Percentiles rank a stretch among this genome's conserved stretches.
Evolutionary conservation across 1,284 basidiomycete genomes (phyloP).

Genomic region (Ceratobasidium sp.): DNA sequence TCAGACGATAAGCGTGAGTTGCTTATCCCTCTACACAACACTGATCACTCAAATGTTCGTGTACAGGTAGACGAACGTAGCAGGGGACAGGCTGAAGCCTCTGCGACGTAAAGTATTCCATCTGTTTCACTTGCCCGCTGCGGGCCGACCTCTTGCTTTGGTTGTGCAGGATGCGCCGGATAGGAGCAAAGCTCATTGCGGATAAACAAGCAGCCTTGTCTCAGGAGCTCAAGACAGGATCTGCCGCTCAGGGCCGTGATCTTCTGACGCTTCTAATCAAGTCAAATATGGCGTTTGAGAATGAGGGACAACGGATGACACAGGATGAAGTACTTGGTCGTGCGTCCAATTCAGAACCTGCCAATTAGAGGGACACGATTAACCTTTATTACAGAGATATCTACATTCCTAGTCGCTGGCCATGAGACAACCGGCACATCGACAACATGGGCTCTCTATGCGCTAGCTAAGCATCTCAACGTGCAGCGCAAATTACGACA

Average conservation of each 20-base stretch:
- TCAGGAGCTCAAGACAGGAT: constrained; percentile 38
- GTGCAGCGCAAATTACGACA: constrained; percentile 74
- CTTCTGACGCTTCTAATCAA: constrained; percentile 47
- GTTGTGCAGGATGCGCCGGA: constrained; percentile 48
- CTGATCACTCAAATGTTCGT: not conserved
- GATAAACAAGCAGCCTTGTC: constrained; percentile 53
- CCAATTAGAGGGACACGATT: constrained; percentile 42
- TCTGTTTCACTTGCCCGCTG: constrained; percentile 44
- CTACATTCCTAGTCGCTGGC: constrained; percentile 56
- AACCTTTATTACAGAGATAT: constrained; percentile 36
- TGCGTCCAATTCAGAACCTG: constrained; percentile 56
- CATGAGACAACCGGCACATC: constrained; percentile 75
- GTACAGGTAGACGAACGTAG: not conserved
- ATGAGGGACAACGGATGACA: constrained; percentile 64
- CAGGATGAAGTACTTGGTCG: constrained; percentile 81
- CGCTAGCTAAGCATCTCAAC: constrained; percentile 64
- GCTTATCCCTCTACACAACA: constrained; percentile 47
- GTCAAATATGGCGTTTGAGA: constrained; percentile 54
- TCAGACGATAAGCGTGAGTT: not conserved
- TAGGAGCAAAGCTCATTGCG: constrained; percentile 40
- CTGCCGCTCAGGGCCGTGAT: constrained; percentile 47
- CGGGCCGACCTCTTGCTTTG: constrained; percentile 45
- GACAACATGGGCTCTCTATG: constrained; percentile 69
- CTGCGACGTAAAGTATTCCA: not conserved
- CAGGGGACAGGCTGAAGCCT: not conserved